Evolutionary conservation across 2,329 filamentous ascomycete species (phyloP).

Genomic region (Podosphaera xanthii): DNA sequence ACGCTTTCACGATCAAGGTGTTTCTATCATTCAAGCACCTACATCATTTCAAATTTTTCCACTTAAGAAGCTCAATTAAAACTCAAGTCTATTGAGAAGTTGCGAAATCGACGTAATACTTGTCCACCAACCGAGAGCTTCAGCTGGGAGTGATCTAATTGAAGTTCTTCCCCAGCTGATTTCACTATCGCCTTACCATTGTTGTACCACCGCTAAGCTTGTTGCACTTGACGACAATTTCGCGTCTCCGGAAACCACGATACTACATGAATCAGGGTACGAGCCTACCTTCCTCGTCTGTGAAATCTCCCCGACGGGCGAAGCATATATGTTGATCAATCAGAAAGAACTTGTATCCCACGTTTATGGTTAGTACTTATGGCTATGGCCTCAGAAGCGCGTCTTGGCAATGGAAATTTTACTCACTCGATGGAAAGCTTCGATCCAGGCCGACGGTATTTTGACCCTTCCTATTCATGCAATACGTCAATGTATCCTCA

Average conservation of each 20-base stretch:
- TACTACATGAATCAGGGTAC: slow-evolving; percentile 17
- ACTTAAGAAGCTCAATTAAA: neutral
- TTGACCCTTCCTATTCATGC: slow-evolving; percentile 23
- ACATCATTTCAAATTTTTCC: neutral
- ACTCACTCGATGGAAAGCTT: slow-evolving; percentile 12
- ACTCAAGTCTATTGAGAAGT: slow-evolving; percentile 4
- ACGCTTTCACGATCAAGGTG: too few relatives aligned
- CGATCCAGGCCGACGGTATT: slow-evolving; percentile 12
- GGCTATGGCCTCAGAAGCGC: neutral
- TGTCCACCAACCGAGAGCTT: neutral
- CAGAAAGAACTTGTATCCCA: slow-evolving; percentile 52
- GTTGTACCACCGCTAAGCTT: slow-evolving; percentile 12
- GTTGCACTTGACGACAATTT: slow-evolving; percentile 17
- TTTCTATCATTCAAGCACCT: too few relatives aligned
- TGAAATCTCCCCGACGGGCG: slow-evolving; percentile 14
- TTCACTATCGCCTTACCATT: slow-evolving; percentile 11
- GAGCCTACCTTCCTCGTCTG: slow-evolving; percentile 17
- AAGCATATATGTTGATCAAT: slow-evolving; percentile 61
- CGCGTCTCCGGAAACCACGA: slow-evolving; percentile 16
- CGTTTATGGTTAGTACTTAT: slow-evolving; percentile 50
- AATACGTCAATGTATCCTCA: slow-evolving; percentile 25
- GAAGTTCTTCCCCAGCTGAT: slow-evolving; percentile 7
- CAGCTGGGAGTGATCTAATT: neutral
- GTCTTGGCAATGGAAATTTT: neutral
- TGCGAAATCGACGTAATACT: slow-evolving; percentile 15